phyloP scores from a whole-genome alignment of 768 basidiomycete genomes.

The Chalciporus piperatus region DNA sequence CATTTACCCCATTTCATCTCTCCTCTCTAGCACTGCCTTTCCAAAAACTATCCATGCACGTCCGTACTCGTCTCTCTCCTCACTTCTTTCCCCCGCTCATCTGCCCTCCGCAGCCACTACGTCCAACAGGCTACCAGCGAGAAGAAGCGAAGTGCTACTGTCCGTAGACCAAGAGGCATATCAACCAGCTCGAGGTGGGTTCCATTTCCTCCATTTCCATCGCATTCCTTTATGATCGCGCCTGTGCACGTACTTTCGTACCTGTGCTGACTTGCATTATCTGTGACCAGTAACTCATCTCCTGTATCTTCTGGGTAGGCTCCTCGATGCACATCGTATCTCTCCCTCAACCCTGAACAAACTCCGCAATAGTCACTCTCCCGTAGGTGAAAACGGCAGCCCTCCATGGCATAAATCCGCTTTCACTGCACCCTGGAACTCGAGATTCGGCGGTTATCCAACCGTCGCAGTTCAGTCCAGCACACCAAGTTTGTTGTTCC shows the following conservation, averaged over 20 bases:
- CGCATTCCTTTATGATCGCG: not conserved
- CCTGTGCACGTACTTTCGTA: slow-evolving; percentile 24
- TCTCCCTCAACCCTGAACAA: slow-evolving; percentile 25
- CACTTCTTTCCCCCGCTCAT: slow-evolving; percentile 19
- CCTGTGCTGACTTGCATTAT: slow-evolving; percentile 25
- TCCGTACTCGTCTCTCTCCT: slow-evolving; percentile 42
- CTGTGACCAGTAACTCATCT: slow-evolving; percentile 21
- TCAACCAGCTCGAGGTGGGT: slow-evolving; percentile 48
- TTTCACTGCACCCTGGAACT: slow-evolving; percentile 26
- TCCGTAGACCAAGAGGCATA: slow-evolving; percentile 65
- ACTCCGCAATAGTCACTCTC: slow-evolving; percentile 28
- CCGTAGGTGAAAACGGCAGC: slow-evolving; percentile 23
- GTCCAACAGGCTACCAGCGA: slow-evolving; percentile 85
- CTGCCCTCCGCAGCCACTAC: slow-evolving; percentile 50
- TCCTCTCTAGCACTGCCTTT: slow-evolving; percentile 66
- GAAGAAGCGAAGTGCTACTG: slow-evolving; percentile 65
- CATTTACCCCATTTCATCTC: slow-evolving; percentile 9
- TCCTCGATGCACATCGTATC: slow-evolving; percentile 32
- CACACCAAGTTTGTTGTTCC: slow-evolving; percentile 64
- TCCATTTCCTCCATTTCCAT: not conserved
- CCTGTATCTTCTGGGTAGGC: slow-evolving; percentile 38
- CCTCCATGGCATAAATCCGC: slow-evolving; percentile 30
- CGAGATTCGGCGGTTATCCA: slow-evolving; percentile 37
- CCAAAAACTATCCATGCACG: slow-evolving; percentile 94
- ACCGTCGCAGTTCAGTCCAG: slow-evolving; percentile 56